phyloP scores from a whole-genome alignment of 768 basidiomycete species.

The Leccinum barrowsii region DNA sequence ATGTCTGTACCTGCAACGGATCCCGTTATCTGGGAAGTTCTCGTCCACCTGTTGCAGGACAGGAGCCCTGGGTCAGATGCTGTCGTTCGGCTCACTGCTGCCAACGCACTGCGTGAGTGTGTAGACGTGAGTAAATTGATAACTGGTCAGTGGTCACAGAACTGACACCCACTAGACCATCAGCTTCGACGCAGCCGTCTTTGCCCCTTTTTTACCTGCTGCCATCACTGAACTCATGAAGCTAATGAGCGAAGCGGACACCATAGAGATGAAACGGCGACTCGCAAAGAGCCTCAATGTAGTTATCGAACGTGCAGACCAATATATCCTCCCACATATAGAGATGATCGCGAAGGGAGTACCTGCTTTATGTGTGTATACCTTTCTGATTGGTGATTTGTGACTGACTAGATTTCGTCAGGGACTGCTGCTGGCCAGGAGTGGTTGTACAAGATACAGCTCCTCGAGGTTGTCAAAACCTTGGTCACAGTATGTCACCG shows the following conservation, averaged over 20 bases:
- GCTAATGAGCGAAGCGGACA: constrained; percentile 69
- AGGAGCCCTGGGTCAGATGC: constrained; percentile 68
- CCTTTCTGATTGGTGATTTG: not conserved
- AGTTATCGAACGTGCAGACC: constrained; percentile 52
- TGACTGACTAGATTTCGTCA: constrained; percentile 29
- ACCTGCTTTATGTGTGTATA: constrained; percentile 63
- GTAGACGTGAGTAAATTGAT: constrained; percentile 64
- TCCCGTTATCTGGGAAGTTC: constrained; percentile 71
- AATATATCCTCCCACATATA: constrained; percentile 67
- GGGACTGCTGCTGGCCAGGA: constrained; percentile 69
- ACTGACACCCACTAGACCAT: constrained; percentile 44
- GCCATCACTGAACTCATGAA: constrained; percentile 64
- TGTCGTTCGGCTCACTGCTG: constrained; percentile 85
- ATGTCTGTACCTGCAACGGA: constrained; percentile 57
- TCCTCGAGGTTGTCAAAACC: constrained; percentile 68
- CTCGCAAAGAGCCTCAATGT: constrained; percentile 67
- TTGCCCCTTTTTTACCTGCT: constrained; percentile 64
- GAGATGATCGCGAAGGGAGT: constrained; percentile 59
- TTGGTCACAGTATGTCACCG: constrained; percentile 54
- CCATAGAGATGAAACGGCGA: constrained; percentile 72
- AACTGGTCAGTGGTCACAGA: not conserved
- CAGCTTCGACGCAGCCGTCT: constrained; percentile 57
- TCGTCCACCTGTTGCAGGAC: constrained; percentile 72
- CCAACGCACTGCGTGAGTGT: constrained; percentile 74
- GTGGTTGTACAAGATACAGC: constrained; percentile 64